These are phyloP conservation scores for Pleurotus pulmonarius DNA, from an alignment of 768 basidiomycete species.

Conservation along the genomic window DNA sequence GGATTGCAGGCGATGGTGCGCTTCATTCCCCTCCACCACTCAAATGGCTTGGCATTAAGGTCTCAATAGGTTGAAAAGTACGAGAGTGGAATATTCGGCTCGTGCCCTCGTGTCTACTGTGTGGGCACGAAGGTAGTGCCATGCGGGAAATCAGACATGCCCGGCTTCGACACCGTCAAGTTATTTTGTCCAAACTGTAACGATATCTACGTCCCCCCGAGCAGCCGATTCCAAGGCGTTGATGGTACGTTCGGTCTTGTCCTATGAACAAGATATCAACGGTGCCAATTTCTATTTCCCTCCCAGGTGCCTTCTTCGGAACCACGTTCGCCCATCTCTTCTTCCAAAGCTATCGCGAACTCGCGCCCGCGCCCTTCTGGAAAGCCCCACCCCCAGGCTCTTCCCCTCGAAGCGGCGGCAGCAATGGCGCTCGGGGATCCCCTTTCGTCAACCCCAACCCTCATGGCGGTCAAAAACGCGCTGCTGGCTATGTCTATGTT, in stretches of 20 bases:
- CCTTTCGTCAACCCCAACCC: conserved; percentile 87
- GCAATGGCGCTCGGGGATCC: conserved; percentile 42
- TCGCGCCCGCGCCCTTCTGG: conserved; percentile 93
- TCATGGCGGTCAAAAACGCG: conserved; percentile 85
- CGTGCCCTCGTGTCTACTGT: conserved; percentile 95
- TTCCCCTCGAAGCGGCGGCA: conserved; percentile 50
- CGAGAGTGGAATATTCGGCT: conserved; percentile 86
- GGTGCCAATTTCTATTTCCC: not conserved
- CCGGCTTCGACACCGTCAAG: conserved; percentile 96
- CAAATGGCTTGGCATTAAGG: conserved; percentile 10
- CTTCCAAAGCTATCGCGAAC: conserved; percentile 95
- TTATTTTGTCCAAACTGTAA: conserved; percentile 98
- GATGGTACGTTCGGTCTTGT: conserved; percentile 62
- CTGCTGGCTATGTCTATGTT: conserved; percentile 82
- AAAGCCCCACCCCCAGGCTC: conserved; percentile 47
- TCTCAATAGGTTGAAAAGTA: conserved; percentile 84
- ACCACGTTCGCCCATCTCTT: conserved; percentile 98
- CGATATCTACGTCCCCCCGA: conserved; percentile 94
- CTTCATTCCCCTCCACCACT: conserved; percentile 13
- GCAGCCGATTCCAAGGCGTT: conserved; percentile 91
- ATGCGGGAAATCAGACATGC: conserved; percentile 92
- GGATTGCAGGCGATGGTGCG: conserved; percentile 93
- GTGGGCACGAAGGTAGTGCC: conserved; percentile 86
- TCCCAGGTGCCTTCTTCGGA: conserved; percentile 93
- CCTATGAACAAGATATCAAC: not conserved